A percentile compares a stretch with the other conserved stretches of the same genome.
Conservation (phyloP, 768 basidiomycete species). For the Lactarius vividus region DNA sequence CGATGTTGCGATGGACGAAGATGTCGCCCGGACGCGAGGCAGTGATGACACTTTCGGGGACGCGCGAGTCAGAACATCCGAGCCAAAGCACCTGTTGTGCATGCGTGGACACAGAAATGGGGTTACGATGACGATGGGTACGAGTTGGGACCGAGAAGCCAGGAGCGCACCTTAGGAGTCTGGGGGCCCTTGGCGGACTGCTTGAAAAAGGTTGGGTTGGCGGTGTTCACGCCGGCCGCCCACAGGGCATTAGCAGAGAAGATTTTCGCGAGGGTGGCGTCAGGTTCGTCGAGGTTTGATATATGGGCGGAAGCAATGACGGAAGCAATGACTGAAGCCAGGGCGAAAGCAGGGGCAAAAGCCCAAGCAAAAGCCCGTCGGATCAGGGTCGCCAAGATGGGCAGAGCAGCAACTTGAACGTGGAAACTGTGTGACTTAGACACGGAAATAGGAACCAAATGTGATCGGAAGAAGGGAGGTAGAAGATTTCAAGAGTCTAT, state of each 20-base stretch:
- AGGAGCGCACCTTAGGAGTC: conserved; percentile 51
- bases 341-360: neutral
- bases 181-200: conserved; percentile 58
- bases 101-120: neutral
- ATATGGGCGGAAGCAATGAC: neutral
- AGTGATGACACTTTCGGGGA: conserved; percentile 77
- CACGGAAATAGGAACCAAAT: too few relatives aligned
- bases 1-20: conserved; percentile 85
- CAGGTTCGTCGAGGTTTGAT: neutral
- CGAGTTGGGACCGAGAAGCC: conserved; percentile 13
- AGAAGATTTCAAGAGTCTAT: too few relatives aligned
- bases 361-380: neutral
- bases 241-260: conserved; percentile 61
- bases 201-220: conserved; percentile 64
- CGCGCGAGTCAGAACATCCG: conserved; percentile 81
- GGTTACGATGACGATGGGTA: neutral
- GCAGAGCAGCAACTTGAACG: neutral
- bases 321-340: neutral
- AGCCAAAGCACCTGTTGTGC: conserved; percentile 77
- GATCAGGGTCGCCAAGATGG: neutral
- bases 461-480: too few relatives aligned
- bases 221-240: conserved; percentile 54
- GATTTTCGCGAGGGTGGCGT: conserved; percentile 34
- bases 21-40: conserved; percentile 72
- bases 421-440: conserved; percentile 1